These are phyloP conservation scores for Sclerotinia glacialis DNA, from an alignment of 2,329 filamentous ascomycete genomes.

Conservation along the genomic window DNA sequence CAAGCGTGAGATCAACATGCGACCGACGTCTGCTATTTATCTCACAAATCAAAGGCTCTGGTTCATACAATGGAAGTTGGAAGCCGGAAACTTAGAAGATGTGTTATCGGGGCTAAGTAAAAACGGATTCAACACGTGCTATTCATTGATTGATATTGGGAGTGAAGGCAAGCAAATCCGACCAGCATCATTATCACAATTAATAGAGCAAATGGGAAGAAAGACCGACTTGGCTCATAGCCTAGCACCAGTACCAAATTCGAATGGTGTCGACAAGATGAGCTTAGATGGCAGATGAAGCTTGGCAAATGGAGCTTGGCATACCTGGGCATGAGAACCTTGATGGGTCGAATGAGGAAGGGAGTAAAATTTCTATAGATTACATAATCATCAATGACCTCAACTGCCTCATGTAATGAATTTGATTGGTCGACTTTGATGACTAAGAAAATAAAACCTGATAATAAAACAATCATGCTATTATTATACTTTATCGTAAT, in stretches of 20 bases:
- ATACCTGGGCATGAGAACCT: constrained; percentile 7
- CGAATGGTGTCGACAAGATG: background rate
- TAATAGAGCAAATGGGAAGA: too few species aligned
- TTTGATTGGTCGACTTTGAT: background rate
- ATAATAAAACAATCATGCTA: background rate
- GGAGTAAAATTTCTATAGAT: background rate
- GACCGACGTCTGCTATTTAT: background rate
- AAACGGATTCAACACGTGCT: background rate
- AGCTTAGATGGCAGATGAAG: background rate
- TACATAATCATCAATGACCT: constrained; percentile 1
- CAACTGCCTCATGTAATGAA: background rate
- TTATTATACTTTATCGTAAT: background rate
- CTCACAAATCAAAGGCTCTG: background rate
- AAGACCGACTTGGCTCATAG: background rate
- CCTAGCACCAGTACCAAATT: background rate
- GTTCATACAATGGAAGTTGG: background rate
- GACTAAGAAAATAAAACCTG: background rate
- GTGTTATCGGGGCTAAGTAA: background rate
- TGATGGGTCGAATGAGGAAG: background rate
- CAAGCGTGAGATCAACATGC: background rate
- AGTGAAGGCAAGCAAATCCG: background rate
- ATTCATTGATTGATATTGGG: background rate
- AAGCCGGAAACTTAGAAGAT: background rate
- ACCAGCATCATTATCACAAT: background rate
- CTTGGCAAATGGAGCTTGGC: constrained; percentile 5